phyloP scores from a whole-genome alignment of 352 stramenopile genomes.

The Globisporangium carolinianum region DNA sequence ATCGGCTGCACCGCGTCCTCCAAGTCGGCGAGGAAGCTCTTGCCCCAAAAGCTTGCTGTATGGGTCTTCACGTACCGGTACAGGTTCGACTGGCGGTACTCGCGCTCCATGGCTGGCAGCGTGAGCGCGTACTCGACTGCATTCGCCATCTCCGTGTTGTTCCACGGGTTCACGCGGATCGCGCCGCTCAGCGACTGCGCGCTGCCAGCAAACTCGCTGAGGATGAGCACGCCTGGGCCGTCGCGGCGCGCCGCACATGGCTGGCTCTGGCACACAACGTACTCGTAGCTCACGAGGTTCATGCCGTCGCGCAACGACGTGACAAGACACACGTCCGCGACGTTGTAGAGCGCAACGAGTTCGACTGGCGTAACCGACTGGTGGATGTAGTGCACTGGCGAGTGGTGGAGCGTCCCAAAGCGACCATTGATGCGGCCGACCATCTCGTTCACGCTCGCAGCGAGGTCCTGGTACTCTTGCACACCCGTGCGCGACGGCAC shows the following conservation, averaged over 20 bases:
- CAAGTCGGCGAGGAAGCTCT: constrained; percentile 75
- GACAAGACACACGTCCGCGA: constrained; percentile 85
- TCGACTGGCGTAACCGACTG: constrained; percentile 70
- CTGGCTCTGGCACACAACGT: constrained; percentile 78
- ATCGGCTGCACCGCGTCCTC: constrained; percentile 22
- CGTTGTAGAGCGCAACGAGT: constrained; percentile 83
- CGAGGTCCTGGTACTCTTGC: constrained; percentile 57
- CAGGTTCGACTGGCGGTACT: constrained; percentile 84
- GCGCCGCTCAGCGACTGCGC: constrained; percentile 83
- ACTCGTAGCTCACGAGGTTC: constrained; percentile 89
- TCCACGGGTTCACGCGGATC: constrained; percentile 86
- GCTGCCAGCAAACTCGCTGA: constrained; percentile 87
- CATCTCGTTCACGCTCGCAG: constrained; percentile 81
- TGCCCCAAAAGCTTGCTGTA: constrained; percentile 76
- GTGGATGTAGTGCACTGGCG: constrained; percentile 88
- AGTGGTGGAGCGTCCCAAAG: constrained; percentile 83
- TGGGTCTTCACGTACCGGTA: constrained; percentile 86
- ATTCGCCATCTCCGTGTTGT: constrained; percentile 77
- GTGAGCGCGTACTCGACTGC: constrained; percentile 79
- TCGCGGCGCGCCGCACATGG: constrained; percentile 20
- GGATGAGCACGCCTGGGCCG: constrained; percentile 75
- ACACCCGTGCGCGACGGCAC: constrained; percentile 76
- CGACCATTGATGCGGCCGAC: constrained; percentile 86
- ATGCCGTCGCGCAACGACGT: constrained; percentile 86
- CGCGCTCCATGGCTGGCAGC: constrained; percentile 72